Percentiles rank a stretch among this genome's conserved stretches.
Evolutionary conservation across 805 yeast genomes (phyloP).

Genomic region (Zygosaccharomyces bisporus): DNA sequence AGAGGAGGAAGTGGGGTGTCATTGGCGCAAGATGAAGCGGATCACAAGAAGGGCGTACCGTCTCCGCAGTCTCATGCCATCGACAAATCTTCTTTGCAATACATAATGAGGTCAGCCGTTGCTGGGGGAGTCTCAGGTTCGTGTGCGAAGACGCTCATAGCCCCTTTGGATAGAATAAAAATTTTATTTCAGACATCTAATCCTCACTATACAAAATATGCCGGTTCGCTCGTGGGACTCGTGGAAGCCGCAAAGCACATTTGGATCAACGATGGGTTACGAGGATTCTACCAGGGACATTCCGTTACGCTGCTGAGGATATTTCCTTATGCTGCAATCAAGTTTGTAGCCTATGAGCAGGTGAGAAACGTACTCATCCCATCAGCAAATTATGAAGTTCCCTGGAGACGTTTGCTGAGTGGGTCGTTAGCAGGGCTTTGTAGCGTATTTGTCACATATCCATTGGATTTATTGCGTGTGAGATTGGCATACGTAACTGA

Average conservation of each 20-base stretch:
- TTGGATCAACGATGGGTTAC: slow-evolving; percentile 60
- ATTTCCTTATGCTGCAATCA: slow-evolving; percentile 95
- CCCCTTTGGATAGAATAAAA: slow-evolving; percentile 93
- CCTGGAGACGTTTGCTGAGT: slow-evolving; percentile 71
- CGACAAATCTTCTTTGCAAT: slow-evolving; percentile 73
- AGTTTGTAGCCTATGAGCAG: slow-evolving; percentile 95
- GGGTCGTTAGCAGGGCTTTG: slow-evolving; percentile 89
- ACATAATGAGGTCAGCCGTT: slow-evolving; percentile 75
- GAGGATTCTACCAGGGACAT: slow-evolving; percentile 92
- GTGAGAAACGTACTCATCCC: slow-evolving; percentile 78
- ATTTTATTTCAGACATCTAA: slow-evolving; percentile 92
- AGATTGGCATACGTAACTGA: slow-evolving; percentile 85
- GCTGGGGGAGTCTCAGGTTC: slow-evolving; percentile 97
- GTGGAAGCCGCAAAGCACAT: slow-evolving; percentile 68
- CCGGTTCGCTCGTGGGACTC: slow-evolving; percentile 78
- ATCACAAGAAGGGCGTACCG: slow-evolving; percentile 6
- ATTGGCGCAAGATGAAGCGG: background rate
- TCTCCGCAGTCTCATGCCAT: slow-evolving; percentile 15
- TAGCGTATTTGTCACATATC: slow-evolving; percentile 86
- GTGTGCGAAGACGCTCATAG: slow-evolving; percentile 92
- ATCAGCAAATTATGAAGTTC: slow-evolving; percentile 68
- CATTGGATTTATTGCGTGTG: slow-evolving; percentile 85
- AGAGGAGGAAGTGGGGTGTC: slow-evolving; percentile 3
- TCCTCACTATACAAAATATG: slow-evolving; percentile 75
- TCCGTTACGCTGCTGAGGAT: slow-evolving; percentile 87